Percentiles rank a stretch among this genome's conserved stretches.
Conservation (phyloP, 345 rosid species). For the Toxicodendron radicans region DNA sequence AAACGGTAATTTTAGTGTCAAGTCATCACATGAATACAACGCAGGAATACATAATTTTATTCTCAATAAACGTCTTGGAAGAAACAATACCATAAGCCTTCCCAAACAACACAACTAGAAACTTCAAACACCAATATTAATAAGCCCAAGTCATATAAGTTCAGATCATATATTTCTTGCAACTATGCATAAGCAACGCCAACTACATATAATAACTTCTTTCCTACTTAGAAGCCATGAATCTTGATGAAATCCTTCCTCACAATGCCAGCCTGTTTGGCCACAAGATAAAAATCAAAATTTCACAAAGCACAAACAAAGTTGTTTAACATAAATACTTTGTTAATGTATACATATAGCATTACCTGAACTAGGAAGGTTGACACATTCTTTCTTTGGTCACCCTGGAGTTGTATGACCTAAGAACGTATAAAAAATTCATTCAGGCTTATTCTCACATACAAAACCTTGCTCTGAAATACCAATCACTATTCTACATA, state of each 20-base stretch:
- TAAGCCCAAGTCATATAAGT: neutral
- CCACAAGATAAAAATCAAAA: neutral
- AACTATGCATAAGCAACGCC: neutral
- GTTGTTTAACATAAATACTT: neutral
- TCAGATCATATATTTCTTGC: conserved; percentile 4
- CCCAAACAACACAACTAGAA: conserved; percentile 4
- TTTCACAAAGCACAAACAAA: neutral
- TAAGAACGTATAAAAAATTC: conserved; percentile 7
- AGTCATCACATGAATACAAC: neutral
- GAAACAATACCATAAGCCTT: conserved; percentile 9
- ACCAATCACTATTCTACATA: neutral
- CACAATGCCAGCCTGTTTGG: conserved; percentile 72
- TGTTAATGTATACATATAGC: neutral
- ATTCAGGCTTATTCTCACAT: neutral
- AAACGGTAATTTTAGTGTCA: neutral
- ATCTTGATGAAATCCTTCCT: conserved; percentile 80
- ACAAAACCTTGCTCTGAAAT: neutral
- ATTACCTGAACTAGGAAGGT: conserved; percentile 71
- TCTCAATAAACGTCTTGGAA: neutral
- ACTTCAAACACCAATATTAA: neutral
- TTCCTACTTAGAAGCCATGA: conserved; percentile 62
- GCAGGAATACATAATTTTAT: neutral
- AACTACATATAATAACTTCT: conserved; percentile 11
- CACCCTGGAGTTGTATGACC: conserved; percentile 92
- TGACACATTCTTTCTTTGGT: conserved; percentile 79